phyloP scores from a whole-genome alignment of 345 rosid species.

The Camelina hispida region DNA sequence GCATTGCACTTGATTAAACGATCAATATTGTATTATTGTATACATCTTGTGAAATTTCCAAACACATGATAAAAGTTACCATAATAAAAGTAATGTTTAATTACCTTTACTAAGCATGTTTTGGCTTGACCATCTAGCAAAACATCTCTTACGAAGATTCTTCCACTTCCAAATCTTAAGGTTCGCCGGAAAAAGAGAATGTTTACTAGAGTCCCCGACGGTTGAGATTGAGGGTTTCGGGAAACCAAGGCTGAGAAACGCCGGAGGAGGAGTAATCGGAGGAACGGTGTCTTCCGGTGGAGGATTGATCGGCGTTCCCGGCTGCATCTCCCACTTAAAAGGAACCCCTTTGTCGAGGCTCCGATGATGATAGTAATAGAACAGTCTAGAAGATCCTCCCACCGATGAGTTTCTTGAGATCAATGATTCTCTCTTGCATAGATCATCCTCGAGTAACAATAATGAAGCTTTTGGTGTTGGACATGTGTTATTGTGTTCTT shows the following conservation, averaged over 20 bases:
- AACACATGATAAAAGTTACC: background rate
- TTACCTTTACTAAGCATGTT: constrained; percentile 31
- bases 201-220: constrained; percentile 37
- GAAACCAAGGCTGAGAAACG: constrained; percentile 55
- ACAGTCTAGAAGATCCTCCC: constrained; percentile 48
- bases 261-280: constrained; percentile 76
- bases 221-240: constrained; percentile 56
- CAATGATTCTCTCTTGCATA: constrained; percentile 45
- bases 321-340: constrained; percentile 70
- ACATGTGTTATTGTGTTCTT: constrained; percentile 8
- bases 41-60: background rate
- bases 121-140: constrained; percentile 34
- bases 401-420: constrained; percentile 50
- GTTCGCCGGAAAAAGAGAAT: constrained; percentile 41
- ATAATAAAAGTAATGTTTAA: constrained; percentile 5
- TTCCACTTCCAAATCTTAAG: constrained; percentile 56
- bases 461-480: constrained; percentile 43
- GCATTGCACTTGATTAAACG: background rate
- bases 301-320: constrained; percentile 58
- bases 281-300: constrained; percentile 43
- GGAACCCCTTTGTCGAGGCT: constrained; percentile 53
- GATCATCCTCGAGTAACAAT: constrained; percentile 47
- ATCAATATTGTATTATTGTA: constrained; percentile 2
- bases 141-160: constrained; percentile 35
- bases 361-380: constrained; percentile 39